Evolutionary conservation across 306 rosid species (phyloP), one percentile per base, ranked within the genome.

Genomic region (Prinsepia uniflora): DNA sequence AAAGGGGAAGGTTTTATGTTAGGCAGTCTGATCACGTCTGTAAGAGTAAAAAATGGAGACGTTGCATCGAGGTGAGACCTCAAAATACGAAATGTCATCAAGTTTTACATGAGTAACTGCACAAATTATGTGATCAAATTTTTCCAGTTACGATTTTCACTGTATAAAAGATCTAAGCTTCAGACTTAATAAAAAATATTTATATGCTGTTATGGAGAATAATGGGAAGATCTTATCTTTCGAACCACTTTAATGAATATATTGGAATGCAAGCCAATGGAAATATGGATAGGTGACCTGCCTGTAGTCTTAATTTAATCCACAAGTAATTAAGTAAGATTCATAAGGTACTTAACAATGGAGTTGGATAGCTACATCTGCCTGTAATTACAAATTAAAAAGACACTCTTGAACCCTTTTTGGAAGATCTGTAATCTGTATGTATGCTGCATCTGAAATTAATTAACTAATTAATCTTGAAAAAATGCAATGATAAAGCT

Each of bases 171-270:
- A 67, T 67, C 48, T 7, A 66, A 22, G 9, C 30, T 15, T 67
- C 17, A 34, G 30, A 49, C 19, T 4, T 48, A 42, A 41, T 41
- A 13, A 2, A 52, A 78, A 41, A 36, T 13, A 41, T 22, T 22
- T 6, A 43, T 19, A 13, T 68, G 15, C 17, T 52, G 30, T 57
- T 78, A 65, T 47, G 61, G 74, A 19, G 59, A 73, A 67, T 67
- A 53, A 78, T 54, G 70, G 18, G 13, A 22, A 67, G 75, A 78
- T 73, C 66, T 67, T 53, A 45, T 70, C 75, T 60, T 8, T 48
- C 11, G 10, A 7, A 43, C 42, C 18, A 69, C 46, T 50, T 11
- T 60, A 7, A 13, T n/a, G 15, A 60, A 48, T 39, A 8, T 19
- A 39, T 10, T 69, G 13, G 71, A 36, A 12, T 42, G 15, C 15